Evolutionary conservation across 2,329 filamentous ascomycete species (phyloP).

Genomic region (Paecilomyces sp.): DNA sequence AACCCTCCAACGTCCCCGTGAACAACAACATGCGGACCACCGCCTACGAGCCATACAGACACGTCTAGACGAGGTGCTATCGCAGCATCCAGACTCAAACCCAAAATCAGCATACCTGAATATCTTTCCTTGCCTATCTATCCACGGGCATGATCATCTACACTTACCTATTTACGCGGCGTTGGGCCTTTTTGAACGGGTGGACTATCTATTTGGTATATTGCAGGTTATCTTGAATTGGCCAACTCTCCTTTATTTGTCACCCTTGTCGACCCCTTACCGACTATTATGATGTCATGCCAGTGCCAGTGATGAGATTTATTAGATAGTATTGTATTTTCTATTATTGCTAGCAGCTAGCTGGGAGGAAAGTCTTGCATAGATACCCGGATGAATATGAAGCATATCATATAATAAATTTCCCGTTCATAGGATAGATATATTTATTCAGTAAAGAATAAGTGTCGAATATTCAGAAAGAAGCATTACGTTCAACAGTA

Average conservation of each 20-base stretch:
- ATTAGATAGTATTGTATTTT: not conserved
- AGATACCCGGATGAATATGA: not conserved
- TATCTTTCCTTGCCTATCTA: not conserved
- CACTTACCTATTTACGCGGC: not conserved
- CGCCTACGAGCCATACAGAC: not conserved
- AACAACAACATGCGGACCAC: not conserved
- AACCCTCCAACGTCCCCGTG: not conserved
- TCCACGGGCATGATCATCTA: too few relatives aligned
- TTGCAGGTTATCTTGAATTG: not conserved
- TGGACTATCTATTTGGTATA: not conserved
- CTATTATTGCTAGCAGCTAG: not conserved
- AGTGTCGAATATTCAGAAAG: too few relatives aligned
- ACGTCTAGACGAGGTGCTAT: not conserved
- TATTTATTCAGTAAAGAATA: too few relatives aligned
- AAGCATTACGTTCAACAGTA: not conserved
- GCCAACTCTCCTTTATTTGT: not conserved
- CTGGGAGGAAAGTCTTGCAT: not conserved
- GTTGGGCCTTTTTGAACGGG: not conserved
- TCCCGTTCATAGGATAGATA: too few relatives aligned
- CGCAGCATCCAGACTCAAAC: not conserved
- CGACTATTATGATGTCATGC: not conserved
- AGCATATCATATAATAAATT: not conserved
- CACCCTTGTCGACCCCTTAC: not conserved
- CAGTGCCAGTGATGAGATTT: not conserved
- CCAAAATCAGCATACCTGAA: not conserved